Evolutionary conservation across 306 rosid genomes (phyloP).

Genomic region (Malus sieversii): DNA sequence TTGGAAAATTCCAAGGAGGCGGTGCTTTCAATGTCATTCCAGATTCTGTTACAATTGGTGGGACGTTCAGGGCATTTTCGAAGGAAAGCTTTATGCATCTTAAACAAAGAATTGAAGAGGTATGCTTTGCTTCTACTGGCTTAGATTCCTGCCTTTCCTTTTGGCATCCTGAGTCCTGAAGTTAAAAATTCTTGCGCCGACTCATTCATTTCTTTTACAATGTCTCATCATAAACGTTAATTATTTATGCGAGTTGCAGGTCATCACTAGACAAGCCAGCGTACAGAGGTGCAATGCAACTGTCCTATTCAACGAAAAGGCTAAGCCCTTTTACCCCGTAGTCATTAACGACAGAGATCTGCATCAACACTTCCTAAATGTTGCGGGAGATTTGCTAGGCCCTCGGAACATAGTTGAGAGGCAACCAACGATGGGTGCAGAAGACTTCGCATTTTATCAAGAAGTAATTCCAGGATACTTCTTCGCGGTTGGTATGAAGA

Average conservation of each 20-base stretch:
- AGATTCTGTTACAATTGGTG: conserved; percentile 81
- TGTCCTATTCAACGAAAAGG: conserved; percentile 14
- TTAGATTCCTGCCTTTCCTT: background rate
- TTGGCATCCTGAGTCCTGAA: background rate
- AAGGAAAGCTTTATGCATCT: conserved; percentile 47
- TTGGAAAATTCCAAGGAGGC: conserved; percentile 68
- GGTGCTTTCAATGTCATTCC: conserved; percentile 86
- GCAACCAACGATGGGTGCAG: conserved; percentile 31
- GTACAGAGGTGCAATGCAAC: conserved; percentile 53
- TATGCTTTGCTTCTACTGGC: conserved; percentile 7
- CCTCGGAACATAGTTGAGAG: conserved; percentile 12
- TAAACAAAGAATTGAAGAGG: conserved; percentile 61
- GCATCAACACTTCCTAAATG: conserved; percentile 22
- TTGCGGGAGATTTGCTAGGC: conserved; percentile 30
- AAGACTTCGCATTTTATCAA: conserved; percentile 38
- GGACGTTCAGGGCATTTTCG: conserved; percentile 72
- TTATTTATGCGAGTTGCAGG: conserved; percentile 19
- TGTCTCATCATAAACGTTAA: background rate
- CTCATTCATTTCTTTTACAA: background rate
- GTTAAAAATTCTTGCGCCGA: background rate
- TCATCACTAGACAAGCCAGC: conserved; percentile 34
- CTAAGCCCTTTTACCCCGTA: conserved; percentile 24
- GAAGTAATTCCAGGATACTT: conserved; percentile 36
- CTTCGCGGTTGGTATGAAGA: conserved; percentile 34
- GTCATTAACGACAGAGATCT: conserved; percentile 27